Evolutionary conservation across 257 asterid species (phyloP), one percentile per base, ranked within the genome.

Genomic region (Penstemon eatonii): DNA sequence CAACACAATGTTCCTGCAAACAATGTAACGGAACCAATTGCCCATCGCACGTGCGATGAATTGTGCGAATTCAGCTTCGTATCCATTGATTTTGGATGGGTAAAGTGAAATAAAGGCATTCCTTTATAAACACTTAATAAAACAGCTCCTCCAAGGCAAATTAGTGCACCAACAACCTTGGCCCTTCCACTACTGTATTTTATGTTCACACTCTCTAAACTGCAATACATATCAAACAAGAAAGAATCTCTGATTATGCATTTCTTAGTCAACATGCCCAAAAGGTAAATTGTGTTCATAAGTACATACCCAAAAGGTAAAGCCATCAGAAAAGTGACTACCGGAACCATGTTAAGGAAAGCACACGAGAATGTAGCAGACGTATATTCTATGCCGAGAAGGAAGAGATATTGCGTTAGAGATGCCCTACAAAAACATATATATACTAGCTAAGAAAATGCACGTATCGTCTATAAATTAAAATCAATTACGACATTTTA

Each of bases 331-430:
- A 87, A 85, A 36, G 95, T 87, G 53, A 80, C 5, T 4, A 84
- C 88, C 0, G 95, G 95, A 41, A 85, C 91, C 79, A 87, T 66
- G 82, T 87, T 87, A 74, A 81, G 78, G 81, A 85, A 87, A 56
- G 95, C 93, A 46, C 93, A 87, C 0, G 95, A 68, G 76, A 87
- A 87, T 39, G 93, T 84, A 40, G 96, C 93, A 6, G 96, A 90
- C 0, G 96, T 90, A 55, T 87, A 76, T 62, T 87, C 81, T 60
- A 87, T 63, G 2, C 95, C 96, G 5, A 87, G 73, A 66, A 90
- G 93, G 89, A 90, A 90, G 19, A 87, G 73, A 72, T 85, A 87
- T n/a, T 84, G 91, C 7, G 95, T 78, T 41, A 82, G 72, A 1
- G 96, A 80, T 13, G 88, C 93, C 82, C 96, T 90, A 59, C 80